Percentiles rank a stretch among this genome's conserved stretches.
phyloP scores from a whole-genome alignment of 169 alveolate genomes.

The Theileria orientalis region DNA sequence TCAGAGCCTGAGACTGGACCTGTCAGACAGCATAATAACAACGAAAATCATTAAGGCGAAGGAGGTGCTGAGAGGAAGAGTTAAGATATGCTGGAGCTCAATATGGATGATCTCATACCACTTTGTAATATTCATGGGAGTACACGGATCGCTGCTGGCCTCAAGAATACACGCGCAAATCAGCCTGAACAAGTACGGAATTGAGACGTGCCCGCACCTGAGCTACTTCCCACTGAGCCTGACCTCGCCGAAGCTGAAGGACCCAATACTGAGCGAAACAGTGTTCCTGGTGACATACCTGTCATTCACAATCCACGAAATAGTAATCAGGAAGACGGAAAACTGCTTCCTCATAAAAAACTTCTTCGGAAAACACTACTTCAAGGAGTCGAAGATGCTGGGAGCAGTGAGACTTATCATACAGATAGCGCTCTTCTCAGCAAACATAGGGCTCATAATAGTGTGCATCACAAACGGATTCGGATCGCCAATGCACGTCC shows the following conservation, averaged over 20 bases:
- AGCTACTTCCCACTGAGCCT: conserved; percentile 46
- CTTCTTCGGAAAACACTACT: conserved; percentile 31
- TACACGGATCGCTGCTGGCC: conserved; percentile 64
- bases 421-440: conserved; percentile 35
- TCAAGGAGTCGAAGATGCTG: conserved; percentile 26
- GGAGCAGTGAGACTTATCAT: conserved; percentile 32
- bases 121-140: conserved; percentile 51
- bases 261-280: conserved; percentile 50
- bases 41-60: background rate
- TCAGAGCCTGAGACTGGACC: too few relatives aligned
- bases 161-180: conserved; percentile 56
- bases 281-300: conserved; percentile 47
- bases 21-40: background rate
- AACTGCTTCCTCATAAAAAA: conserved; percentile 37
- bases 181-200: conserved; percentile 45
- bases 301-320: conserved; percentile 54
- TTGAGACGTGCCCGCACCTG: conserved; percentile 65
- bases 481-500: conserved; percentile 62
- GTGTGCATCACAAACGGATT: conserved; percentile 22
- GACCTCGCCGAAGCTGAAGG: conserved; percentile 38
- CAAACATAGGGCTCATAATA: conserved; percentile 4
- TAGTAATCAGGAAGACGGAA: conserved; percentile 48
- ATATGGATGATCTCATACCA: conserved; percentile 60
- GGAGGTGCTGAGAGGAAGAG: conserved; percentile 5
- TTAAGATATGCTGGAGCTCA: conserved; percentile 57